phyloP scores from a whole-genome alignment of 2,329 filamentous ascomycete species.

The Phaeophleospora eucalypticola region DNA sequence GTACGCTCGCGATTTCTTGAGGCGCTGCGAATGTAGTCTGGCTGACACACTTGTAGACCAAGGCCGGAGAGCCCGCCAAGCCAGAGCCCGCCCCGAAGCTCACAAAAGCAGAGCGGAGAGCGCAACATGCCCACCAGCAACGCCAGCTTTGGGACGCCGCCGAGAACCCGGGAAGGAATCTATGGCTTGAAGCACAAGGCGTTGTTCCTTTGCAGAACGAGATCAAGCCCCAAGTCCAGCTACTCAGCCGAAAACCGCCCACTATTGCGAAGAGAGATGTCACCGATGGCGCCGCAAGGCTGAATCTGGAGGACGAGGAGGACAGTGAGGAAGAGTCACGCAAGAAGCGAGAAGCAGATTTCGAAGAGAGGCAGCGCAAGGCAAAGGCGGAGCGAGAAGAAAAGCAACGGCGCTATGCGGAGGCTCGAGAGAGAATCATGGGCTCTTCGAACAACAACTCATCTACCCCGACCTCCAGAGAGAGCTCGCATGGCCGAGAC shows the following conservation, averaged over 20 bases:
- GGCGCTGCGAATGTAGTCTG: too few species aligned
- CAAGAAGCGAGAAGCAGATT: conserved; percentile 60
- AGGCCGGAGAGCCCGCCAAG: conserved; percentile 25
- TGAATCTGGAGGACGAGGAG: conserved; percentile 50
- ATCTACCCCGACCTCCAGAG: conserved; percentile 26
- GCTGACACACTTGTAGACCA: background rate
- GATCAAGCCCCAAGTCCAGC: conserved; percentile 78
- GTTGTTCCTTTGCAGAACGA: conserved; percentile 59
- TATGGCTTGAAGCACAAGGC: conserved; percentile 66
- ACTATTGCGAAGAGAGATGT: conserved; percentile 58
- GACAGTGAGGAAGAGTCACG: conserved; percentile 62
- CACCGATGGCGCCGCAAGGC: conserved; percentile 43
- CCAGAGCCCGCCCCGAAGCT: conserved; percentile 48
- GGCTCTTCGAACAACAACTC: conserved; percentile 49
- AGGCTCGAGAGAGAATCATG: conserved; percentile 82
- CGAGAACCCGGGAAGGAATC: conserved; percentile 71
- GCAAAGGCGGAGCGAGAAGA: conserved; percentile 79
- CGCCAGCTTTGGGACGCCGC: conserved; percentile 85
- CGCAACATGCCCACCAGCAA: conserved; percentile 78
- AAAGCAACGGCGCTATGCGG: conserved; percentile 85
- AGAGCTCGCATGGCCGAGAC: conserved; percentile 30
- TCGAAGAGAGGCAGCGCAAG: conserved; percentile 72
- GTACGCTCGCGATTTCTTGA: conserved; percentile 9
- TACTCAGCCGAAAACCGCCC: conserved; percentile 75
- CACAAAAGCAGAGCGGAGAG: conserved; percentile 71